phyloP scores from a whole-genome alignment of 495 filamentous ascomycete species.

The Xylaria telfairii region DNA sequence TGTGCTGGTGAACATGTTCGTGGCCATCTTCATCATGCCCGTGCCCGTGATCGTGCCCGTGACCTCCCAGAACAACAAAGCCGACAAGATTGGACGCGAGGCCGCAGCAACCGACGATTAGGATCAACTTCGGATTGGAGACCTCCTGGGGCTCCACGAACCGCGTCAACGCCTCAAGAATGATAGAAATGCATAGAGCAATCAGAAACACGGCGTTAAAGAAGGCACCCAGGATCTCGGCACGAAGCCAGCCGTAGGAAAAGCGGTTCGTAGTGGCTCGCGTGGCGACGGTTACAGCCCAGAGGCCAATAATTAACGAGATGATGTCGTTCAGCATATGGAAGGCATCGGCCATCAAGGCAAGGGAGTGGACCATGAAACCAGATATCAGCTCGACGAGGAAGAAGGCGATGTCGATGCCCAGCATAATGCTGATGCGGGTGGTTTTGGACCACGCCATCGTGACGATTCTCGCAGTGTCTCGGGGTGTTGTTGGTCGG shows the following conservation, averaged over 20 bases:
- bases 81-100: constrained; percentile 91
- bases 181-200: constrained; percentile 92
- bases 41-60: constrained; percentile 81
- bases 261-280: constrained; percentile 84
- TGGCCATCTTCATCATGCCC: constrained; percentile 51
- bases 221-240: constrained; percentile 94
- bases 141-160: constrained; percentile 89
- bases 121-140: constrained; percentile 79
- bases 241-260: constrained; percentile 97
- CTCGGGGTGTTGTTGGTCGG: not conserved
- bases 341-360: constrained; percentile 94
- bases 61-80: constrained; percentile 88
- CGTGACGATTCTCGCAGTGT: constrained; percentile 14
- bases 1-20: constrained; percentile 44
- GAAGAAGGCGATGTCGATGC: constrained; percentile 89
- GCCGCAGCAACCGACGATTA: constrained; percentile 85
- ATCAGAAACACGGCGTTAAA: constrained; percentile 98
- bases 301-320: constrained; percentile 87
- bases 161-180: constrained; percentile 89
- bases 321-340: constrained; percentile 99
- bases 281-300: constrained; percentile 89
- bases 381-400: constrained; percentile 85
- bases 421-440: constrained; percentile 90
- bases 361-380: constrained; percentile 85
- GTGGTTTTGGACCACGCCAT: constrained; percentile 95